Percentiles rank a stretch among this genome's conserved stretches.
Evolutionary conservation across 768 basidiomycete species (phyloP).

Genomic region (Mrakia gelida): DNA sequence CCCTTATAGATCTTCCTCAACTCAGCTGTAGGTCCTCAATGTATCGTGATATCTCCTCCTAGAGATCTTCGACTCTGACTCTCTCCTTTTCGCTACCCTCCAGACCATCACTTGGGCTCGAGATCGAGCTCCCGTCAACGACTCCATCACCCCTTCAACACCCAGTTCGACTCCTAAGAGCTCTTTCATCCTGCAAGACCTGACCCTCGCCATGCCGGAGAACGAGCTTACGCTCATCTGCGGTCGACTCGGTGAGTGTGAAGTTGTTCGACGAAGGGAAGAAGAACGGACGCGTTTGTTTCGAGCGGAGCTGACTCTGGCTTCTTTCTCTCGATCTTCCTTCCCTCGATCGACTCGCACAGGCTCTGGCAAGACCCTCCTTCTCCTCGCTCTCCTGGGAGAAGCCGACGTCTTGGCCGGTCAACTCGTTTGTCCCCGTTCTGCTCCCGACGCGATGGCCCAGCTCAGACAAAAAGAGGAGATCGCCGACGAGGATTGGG

Average conservation of each 20-base stretch:
- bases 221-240: slow-evolving; percentile 83
- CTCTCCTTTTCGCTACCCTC: background rate
- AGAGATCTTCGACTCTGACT: no score
- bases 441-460: slow-evolving; percentile 67
- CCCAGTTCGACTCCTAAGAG: slow-evolving; percentile 63
- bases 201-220: slow-evolving; percentile 72
- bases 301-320: no score
- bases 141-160: slow-evolving; percentile 50
- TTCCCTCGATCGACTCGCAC: background rate
- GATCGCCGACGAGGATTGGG: slow-evolving; percentile 60
- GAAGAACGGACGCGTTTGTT: no score
- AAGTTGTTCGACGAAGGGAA: no score
- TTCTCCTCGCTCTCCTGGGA: slow-evolving; percentile 69
- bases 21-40: slow-evolving; percentile 53
- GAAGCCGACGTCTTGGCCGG: slow-evolving; percentile 84
- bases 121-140: slow-evolving; percentile 53
- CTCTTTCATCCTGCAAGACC: slow-evolving; percentile 73
- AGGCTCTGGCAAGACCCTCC: slow-evolving; percentile 76
- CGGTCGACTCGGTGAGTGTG: slow-evolving; percentile 63
- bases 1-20: slow-evolving; percentile 51
- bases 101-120: slow-evolving; percentile 81
- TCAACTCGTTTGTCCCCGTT: slow-evolving; percentile 74
- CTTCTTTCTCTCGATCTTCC: no score
- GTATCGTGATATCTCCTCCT: no score
- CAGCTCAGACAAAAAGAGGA: slow-evolving; percentile 54